Evolutionary conservation across 306 rosid species (phyloP).

Genomic region (Abrus pulchellus): DNA sequence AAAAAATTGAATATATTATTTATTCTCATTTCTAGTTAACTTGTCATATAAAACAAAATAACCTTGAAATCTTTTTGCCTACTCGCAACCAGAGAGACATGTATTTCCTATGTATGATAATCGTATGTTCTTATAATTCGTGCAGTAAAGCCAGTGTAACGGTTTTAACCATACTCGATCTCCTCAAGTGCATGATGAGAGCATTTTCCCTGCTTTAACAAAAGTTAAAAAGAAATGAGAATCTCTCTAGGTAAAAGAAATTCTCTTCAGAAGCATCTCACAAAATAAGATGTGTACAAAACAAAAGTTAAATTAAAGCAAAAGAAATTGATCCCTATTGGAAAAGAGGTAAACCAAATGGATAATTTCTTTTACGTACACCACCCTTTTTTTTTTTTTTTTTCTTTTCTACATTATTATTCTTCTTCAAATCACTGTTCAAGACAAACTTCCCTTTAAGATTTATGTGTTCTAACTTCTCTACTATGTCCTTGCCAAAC

Average conservation of each 20-base stretch:
- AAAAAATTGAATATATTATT: no score
- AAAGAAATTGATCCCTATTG: constrained; percentile 38
- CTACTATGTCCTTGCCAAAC: constrained; percentile 12
- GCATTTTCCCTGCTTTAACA: constrained; percentile 44
- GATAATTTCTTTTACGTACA: constrained; percentile 44
- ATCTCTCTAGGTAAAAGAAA: neutral
- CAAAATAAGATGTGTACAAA: constrained; percentile 39
- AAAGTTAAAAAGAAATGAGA: constrained; percentile 43
- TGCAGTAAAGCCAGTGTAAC: neutral
- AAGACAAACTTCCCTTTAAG: constrained; percentile 47
- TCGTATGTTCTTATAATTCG: no score
- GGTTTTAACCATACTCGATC: neutral
- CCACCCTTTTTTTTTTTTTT: neutral
- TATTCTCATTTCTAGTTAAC: no score
- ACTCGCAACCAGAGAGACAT: no score
- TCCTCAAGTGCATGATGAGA: neutral
- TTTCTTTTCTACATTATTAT: neutral
- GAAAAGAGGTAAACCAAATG: constrained; percentile 29
- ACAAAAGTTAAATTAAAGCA: constrained; percentile 41
- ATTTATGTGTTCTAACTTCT: neutral
- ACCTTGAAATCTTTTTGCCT: no score
- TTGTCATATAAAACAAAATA: no score
- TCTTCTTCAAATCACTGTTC: constrained; percentile 26
- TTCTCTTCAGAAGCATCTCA: constrained; percentile 44
- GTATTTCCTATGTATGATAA: no score